phyloP scores from a whole-genome alignment of 2,329 filamentous ascomycete genomes.

The Seiridium cupressi region DNA sequence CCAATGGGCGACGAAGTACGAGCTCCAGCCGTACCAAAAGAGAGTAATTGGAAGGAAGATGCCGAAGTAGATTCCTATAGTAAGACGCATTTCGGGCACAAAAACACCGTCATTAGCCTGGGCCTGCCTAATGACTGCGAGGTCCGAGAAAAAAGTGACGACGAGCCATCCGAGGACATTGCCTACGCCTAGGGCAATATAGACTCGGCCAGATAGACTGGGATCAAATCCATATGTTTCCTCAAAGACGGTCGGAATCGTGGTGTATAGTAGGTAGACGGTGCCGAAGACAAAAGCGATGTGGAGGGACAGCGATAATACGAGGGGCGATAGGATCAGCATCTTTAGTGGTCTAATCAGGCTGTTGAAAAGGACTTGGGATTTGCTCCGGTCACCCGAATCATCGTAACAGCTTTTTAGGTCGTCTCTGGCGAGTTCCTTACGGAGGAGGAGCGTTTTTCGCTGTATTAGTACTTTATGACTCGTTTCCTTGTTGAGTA shows the following conservation, averaged over 20 bases:
- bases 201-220: slow-evolving; percentile 33
- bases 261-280: slow-evolving; percentile 36
- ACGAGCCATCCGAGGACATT: slow-evolving; percentile 20
- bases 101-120: slow-evolving; percentile 17
- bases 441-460: no score
- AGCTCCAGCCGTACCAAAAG: slow-evolving; percentile 37
- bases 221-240: slow-evolving; percentile 28
- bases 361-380: no score
- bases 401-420: no score
- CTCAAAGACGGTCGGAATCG: slow-evolving; percentile 35
- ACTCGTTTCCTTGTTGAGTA: no score
- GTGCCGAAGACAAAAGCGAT: slow-evolving; percentile 33
- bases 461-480: no score
- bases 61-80: slow-evolving; percentile 28
- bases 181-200: slow-evolving; percentile 47
- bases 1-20: slow-evolving; percentile 17
- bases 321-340: slow-evolving; percentile 50
- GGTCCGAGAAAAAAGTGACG: slow-evolving; percentile 33
- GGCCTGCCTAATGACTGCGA: slow-evolving; percentile 34
- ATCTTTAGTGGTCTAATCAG: slow-evolving; percentile 46
- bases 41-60: slow-evolving; percentile 31
- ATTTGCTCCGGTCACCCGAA: no score
- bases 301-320: slow-evolving; percentile 41
- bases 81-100: slow-evolving; percentile 31
- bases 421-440: no score